Evolutionary conservation across 192 early-diverging fungal species (phyloP), one percentile per base, ranked within the genome.

Genomic region (Coemansia sp.): DNA sequence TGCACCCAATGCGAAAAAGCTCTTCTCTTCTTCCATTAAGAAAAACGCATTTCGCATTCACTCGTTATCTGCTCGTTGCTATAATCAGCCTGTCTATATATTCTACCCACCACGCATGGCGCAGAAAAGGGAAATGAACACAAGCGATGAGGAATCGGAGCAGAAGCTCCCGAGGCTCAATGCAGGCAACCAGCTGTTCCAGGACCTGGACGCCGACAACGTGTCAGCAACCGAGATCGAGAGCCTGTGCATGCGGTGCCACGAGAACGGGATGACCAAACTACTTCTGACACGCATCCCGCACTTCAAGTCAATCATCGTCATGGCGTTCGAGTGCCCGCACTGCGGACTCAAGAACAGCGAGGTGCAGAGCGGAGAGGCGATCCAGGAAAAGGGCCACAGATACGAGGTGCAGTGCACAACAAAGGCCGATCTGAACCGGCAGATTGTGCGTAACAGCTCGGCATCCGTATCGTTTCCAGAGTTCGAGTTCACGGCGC

Each of bases 281-380:
- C 81, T 98, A 37, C 82, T 98, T 43, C 84, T 98, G 56, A 96
- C 96, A 11, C 87, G 88, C 51, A 93, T 98, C 63, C 95, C 96
- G 49, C 94, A 98, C 82, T 98, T 96, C 82, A 88, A 89, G 69
- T 93, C 96, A 63, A 84, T 94, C 56, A 87, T 93, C 40, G 65
- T 94, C 21, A 91, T 91, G 88, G 89, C 90, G 37, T 93, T 95
- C 68, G 90, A 92, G 73, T 93, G 93, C 75, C 87, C 89, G 36
- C 95, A 96, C 85, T 98, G 96, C 73, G 90, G 91, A 2, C 84
- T 91, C 64, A 84, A 86, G 67, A 94, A 96, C 74, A 98, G 94
- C 76, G 95, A 95, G 81, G 84, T 95, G 57, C 95, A 95, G 75
- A 89, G 90, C 65, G 94, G 93, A 43, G 88, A 91, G 47, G 80